Evolutionary conservation across 2,329 filamentous ascomycete species (phyloP), one percentile per base, ranked within the genome.

Genomic region (Colletotrichum tropicale): DNA sequence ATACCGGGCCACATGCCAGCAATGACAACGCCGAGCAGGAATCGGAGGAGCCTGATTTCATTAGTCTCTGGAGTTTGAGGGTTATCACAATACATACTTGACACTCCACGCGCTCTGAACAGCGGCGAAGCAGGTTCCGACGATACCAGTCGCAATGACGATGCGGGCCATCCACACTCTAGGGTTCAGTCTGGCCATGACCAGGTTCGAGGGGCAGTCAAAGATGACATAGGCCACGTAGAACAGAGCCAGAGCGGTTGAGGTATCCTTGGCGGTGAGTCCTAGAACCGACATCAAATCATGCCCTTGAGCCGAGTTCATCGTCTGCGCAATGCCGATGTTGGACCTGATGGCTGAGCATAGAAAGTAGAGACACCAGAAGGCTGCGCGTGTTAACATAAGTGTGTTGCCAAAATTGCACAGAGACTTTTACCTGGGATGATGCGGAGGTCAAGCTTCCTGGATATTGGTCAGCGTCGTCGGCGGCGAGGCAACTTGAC

Each of bases 1-100:
- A 98, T 98, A 66, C 96, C 96, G 0, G 96, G 96, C 96, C 96
- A 98, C 93, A 98, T 96, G 62, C 96, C 96, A 2, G 96, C 96
- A 82, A 96, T 96, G 28, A 98, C 95, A 16, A 97, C 90, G 64
- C 96, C 96, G 8, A 98, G 91, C 13, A 98, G 89, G 71, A 98
- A 93, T 9, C 96, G 93, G 32, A 98, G 89, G n/a, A 98, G 88
- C 79, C 91, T 91, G 60, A 7, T 10, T 21, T 3, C 26, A 70
- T 65, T 56, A 60, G 36, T 58, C 55, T 78, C 34, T 83, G 77
- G 6, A 69, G 28, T n/a, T 9, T 36, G 65, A 16, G 58, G n/a
- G 60, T 15, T 6, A n/a, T 8, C 8, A 8, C 55, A 58, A 18
- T 10, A 85, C 89, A 73, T 85, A 93, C 90, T 96, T 96, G 80